Percentiles rank a stretch among this genome's conserved stretches.
Conservation (phyloP, 768 basidiomycete species). For the Russula olivacea region DNA sequence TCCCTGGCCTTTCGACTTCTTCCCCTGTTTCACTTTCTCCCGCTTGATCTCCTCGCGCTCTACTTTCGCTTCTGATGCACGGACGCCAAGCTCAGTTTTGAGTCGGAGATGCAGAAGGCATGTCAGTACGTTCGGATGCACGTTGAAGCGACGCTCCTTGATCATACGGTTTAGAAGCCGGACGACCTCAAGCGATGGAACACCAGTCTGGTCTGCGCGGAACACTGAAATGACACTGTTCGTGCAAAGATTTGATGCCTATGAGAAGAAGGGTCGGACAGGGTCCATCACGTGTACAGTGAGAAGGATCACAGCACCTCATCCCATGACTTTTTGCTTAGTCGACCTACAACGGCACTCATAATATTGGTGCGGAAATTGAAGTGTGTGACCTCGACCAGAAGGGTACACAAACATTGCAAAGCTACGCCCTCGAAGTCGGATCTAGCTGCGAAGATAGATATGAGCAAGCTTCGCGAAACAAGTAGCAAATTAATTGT, state of each 20-base stretch:
- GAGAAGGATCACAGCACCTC: constrained; percentile 46
- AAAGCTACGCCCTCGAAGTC: constrained; percentile 65
- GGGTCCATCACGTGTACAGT: constrained; percentile 17
- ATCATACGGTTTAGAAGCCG: constrained; percentile 92
- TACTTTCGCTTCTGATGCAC: constrained; percentile 64
- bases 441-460: constrained; percentile 44
- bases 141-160: constrained; percentile 85
- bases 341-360: constrained; percentile 71
- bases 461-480: background rate
- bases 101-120: constrained; percentile 83
- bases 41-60: constrained; percentile 44
- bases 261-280: constrained; percentile 24
- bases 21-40: constrained; percentile 37
- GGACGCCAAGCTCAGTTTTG: constrained; percentile 75
- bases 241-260: constrained; percentile 86
- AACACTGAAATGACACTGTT: constrained; percentile 78
- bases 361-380: constrained; percentile 94
- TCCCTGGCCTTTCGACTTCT: constrained; percentile 30
- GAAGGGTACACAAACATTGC: constrained; percentile 81
- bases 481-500: constrained; percentile 24
- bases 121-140: constrained; percentile 83
- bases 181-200: constrained; percentile 80
- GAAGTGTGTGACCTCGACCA: constrained; percentile 86
- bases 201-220: constrained; percentile 72
- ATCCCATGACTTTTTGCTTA: constrained; percentile 88